These are phyloP conservation scores for Corrigiola litoralis DNA, from an alignment of 179 eudicot genomes.

Conservation along the genomic window DNA sequence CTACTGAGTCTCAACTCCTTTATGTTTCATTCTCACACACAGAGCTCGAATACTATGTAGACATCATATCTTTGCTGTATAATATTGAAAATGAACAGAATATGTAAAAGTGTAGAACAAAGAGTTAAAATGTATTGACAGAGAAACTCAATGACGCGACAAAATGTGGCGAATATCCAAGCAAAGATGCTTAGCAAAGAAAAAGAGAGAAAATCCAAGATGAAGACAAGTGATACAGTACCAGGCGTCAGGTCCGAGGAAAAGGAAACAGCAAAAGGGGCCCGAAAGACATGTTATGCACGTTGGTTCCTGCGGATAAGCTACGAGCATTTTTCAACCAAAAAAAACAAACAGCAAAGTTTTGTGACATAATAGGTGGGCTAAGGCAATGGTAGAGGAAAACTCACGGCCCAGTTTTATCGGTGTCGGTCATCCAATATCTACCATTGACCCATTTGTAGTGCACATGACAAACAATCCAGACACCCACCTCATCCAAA, in stretches of 20 bases:
- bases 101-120: not conserved
- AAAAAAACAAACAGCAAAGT: not conserved
- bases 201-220: constrained; percentile 4
- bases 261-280: not conserved
- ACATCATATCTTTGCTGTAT: too few species aligned
- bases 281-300: constrained; percentile 12
- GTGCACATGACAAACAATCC: too few species aligned
- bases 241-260: constrained; percentile 16
- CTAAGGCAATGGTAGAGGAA: too few species aligned
- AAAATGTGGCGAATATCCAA: constrained; percentile 9
- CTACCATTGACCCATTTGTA: too few species aligned
- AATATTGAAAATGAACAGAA: too few species aligned
- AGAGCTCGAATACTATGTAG: too few species aligned
- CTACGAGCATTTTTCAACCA: not conserved
- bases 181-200: constrained; percentile 16
- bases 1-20: too few species aligned
- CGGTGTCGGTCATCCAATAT: too few species aligned
- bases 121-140: not conserved
- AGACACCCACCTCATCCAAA: too few species aligned
- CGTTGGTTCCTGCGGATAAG: constrained; percentile 14
- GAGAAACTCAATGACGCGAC: not conserved
- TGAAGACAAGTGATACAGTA: not conserved
- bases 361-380: too few species aligned
- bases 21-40: too few species aligned
- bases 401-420: too few species aligned